Base-by-base conservation (phyloP, 2,329 filamentous ascomycete species). In the Aspergillus terreus region DNA sequence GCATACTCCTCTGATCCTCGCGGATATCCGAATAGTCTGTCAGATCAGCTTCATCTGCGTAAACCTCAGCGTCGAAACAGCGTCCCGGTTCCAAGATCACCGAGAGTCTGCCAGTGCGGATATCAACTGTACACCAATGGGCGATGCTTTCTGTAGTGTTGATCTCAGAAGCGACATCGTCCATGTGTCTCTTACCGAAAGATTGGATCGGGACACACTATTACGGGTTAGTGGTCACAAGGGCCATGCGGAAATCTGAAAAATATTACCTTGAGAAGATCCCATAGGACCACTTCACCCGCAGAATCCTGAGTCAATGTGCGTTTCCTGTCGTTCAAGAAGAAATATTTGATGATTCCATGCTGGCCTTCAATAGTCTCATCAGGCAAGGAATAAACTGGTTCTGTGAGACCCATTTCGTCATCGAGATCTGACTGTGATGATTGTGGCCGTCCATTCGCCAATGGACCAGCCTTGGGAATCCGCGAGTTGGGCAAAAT, bases 61-160 rank as follows among this genome's bases (percentile, higher is more conserved):
- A 99, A 71, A 96, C 88, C 66, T 99, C 94, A 14, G 92, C 94
- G 71, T 99, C 94, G 62, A 99, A 99, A 68, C 92, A 96, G 61
- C 95, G 95, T 64, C 94, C 95, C 38, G 92, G 90, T 66, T 99
- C 94, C 15, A 99, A 72, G 15, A 95, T 86, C 3, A 96, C 92
- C 2, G 91, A 92, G 50, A 99, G 77, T 56, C 89, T 90, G 33
- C 94, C 94, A 4, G 92, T 97, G 61, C 92, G 87, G 17, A 92
- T 92, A 65, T 99, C 91, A 48, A 97, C 88, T 1, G 90, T 90
- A 67, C 94, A 99, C 94, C 94, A 99, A 49, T 95, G 92, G 4
- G 92, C 88, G 36, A 97, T 90, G 30, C 86, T 92, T 67, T 96
- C 91, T 12, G 83, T 80, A 0, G 90, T 96, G 65, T 96, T 96